These are phyloP conservation scores for Madurella mycetomatis DNA, from an alignment of 2,329 filamentous ascomycete genomes.

Conservation along the genomic window DNA sequence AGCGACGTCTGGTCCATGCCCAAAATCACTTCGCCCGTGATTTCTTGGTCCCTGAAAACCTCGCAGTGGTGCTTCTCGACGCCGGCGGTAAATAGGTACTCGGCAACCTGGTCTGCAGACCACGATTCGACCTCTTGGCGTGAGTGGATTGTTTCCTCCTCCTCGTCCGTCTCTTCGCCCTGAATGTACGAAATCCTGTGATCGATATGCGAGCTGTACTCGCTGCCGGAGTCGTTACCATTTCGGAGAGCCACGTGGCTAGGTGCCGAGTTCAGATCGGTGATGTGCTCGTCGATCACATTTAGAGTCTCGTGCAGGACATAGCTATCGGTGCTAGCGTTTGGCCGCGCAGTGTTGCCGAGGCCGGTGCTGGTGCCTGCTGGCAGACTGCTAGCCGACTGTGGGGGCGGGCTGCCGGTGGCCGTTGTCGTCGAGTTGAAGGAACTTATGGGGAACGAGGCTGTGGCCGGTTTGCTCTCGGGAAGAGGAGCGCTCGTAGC, in stretches of 20 bases:
- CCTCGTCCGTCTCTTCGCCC: slow-evolving; percentile 91
- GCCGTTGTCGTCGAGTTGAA: slow-evolving; percentile 33
- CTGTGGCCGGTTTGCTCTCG: slow-evolving; percentile 30
- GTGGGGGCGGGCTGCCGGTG: slow-evolving; percentile 25
- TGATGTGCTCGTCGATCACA: slow-evolving; percentile 27
- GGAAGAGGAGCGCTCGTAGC: slow-evolving; percentile 11
- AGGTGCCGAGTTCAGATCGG: slow-evolving; percentile 38
- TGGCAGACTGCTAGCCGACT: slow-evolving; percentile 28
- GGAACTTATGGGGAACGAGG: slow-evolving; percentile 41
- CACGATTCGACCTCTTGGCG: slow-evolving; percentile 71
- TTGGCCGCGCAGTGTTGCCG: slow-evolving; percentile 36
- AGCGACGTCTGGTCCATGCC: slow-evolving; percentile 94
- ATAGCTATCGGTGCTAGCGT: slow-evolving; percentile 46
- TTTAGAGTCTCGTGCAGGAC: slow-evolving; percentile 29
- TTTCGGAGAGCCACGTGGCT: slow-evolving; percentile 52
- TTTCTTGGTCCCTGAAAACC: slow-evolving; percentile 93
- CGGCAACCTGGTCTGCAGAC: slow-evolving; percentile 77
- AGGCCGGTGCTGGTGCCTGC: slow-evolving; percentile 22
- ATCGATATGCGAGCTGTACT: slow-evolving; percentile 77
- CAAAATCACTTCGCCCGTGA: slow-evolving; percentile 85
- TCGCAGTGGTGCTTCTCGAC: slow-evolving; percentile 89
- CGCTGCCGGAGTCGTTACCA: slow-evolving; percentile 75
- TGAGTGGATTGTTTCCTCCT: slow-evolving; percentile 68
- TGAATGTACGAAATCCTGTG: slow-evolving; percentile 86
- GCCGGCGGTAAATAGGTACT: slow-evolving; percentile 79